Percentiles rank a stretch among this genome's conserved stretches.
These are phyloP conservation scores for Rhodomyrtus tomentosa DNA, from an alignment of 345 rosid species.

Conservation along the genomic window DNA sequence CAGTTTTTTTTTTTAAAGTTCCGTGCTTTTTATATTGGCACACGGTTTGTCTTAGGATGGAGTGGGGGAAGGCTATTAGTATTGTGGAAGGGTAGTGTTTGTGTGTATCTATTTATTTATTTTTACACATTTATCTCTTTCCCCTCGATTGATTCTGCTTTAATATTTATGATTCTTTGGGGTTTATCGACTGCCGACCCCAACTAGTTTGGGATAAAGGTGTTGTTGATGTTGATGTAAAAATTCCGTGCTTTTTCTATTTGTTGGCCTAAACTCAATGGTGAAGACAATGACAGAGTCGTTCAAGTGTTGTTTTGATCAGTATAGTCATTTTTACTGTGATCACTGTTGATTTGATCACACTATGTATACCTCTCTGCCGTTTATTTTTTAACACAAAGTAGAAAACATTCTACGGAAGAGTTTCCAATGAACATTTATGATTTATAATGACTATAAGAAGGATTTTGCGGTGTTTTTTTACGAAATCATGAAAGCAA, in stretches of 20 bases:
- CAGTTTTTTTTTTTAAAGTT: background rate
- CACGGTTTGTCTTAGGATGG: no score
- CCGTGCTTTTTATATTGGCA: background rate
- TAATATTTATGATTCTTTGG: no score
- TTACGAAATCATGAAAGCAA: background rate
- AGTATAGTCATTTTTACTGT: background rate
- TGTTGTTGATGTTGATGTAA: no score
- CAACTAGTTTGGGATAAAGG: no score
- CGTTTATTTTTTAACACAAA: background rate
- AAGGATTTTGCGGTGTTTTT: background rate
- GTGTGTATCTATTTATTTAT: no score
- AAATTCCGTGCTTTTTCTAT: background rate
- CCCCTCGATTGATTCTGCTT: no score
- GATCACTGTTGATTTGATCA: background rate
- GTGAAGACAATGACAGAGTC: background rate
- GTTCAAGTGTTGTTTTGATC: no score
- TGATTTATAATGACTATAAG: background rate
- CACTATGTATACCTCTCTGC: background rate
- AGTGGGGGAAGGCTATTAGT: no score
- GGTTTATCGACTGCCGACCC: no score
- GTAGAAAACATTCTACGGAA: background rate
- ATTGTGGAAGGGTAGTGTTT: no score
- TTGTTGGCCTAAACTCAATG: background rate
- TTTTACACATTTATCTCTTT: no score
- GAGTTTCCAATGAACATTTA: background rate